Percentiles rank a stretch among this genome's conserved stretches.
Conservation (phyloP, 192 early-diverging fungal genomes). For the Gamsiella multidivaricata region DNA sequence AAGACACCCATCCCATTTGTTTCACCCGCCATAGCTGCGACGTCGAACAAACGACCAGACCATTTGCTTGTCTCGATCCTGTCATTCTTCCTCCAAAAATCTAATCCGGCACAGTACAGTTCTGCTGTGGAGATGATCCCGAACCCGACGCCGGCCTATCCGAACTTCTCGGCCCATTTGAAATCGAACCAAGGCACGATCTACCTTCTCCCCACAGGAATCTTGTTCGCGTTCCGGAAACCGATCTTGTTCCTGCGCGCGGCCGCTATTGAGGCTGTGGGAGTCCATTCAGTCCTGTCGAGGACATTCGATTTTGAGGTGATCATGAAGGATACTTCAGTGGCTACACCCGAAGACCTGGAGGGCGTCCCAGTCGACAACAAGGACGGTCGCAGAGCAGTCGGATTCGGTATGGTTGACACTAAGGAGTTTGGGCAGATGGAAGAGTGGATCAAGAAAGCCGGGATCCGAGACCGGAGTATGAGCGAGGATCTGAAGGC, state of each 20-base stretch:
- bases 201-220: slow-evolving; percentile 39
- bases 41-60: slow-evolving; percentile 32
- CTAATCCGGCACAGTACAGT: not conserved
- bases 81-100: slow-evolving; percentile 12
- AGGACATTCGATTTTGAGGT: slow-evolving; percentile 53
- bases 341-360: slow-evolving; percentile 22
- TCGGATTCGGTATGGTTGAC: slow-evolving; percentile 49
- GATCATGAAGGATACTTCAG: slow-evolving; percentile 16
- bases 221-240: slow-evolving; percentile 48
- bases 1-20: slow-evolving; percentile 11
- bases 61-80: slow-evolving; percentile 20
- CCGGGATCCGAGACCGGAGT: slow-evolving; percentile 45
- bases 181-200: slow-evolving; percentile 50
- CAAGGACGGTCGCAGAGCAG: slow-evolving; percentile 14
- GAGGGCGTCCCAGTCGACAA: slow-evolving; percentile 24
- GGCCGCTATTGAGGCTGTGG: slow-evolving; percentile 29
- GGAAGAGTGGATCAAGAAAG: slow-evolving; percentile 51
- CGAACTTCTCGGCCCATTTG: slow-evolving; percentile 38
- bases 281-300: slow-evolving; percentile 28
- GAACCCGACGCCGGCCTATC: slow-evolving; percentile 13
- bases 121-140: slow-evolving; percentile 9
- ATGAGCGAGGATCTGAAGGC: slow-evolving; percentile 52
- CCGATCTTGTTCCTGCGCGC: slow-evolving; percentile 32
- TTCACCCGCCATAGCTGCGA: not conserved
- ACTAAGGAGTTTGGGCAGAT: slow-evolving; percentile 43